Evolutionary conservation across 2,329 filamentous ascomycete species (phyloP), one percentile per base, ranked within the genome.

Genomic region (Pseudogymnoascus sp.): DNA sequence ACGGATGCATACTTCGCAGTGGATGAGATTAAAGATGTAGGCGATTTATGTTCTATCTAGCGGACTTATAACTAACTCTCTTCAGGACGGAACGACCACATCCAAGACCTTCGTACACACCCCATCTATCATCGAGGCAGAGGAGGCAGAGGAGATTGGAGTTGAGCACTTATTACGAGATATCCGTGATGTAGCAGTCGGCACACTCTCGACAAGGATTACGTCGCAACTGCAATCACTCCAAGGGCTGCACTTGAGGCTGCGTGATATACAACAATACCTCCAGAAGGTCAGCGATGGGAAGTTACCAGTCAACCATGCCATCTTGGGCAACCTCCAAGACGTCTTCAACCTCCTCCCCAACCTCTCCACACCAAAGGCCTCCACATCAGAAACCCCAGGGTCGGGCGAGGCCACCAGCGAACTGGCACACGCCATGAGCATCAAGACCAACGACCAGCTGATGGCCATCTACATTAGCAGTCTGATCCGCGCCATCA

Each of bases 1-100:
- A 99, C 95, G 60, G 95, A 99, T 79, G 95, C 95, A 59, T 99
- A 99, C 81, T 99, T 99, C 80, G 95, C 95, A 4, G 91, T 99
- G 60, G 95, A 99, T 74, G 95, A 99, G 82, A 99, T 99, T 79
- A 97, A 97, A 80, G 95, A 99, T 82, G 93, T 97, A 79, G 73
- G 88, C 80, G 53, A 9, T 18, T 11, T 4, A 53, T 31, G 25
- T 1, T 14, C 2, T 34, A 21, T 56, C 8, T 34, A 56, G n/a
- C 9, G n/a, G n/a, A 1, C 61, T 49, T 37, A 60, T 62, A 69
- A 37, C 69, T 64, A 53, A 53, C 9, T 12, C 1, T 40, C 43
- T 11, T 7, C 61, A 97, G 93, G 95, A 99, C 74, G 95, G 95
- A 75, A 97, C 95, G 66, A 96, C 93, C 28, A 97, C 95, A 63